These are phyloP conservation scores for Nemophila menziesii DNA, from an alignment of 257 asterid species.

Conservation along the genomic window DNA sequence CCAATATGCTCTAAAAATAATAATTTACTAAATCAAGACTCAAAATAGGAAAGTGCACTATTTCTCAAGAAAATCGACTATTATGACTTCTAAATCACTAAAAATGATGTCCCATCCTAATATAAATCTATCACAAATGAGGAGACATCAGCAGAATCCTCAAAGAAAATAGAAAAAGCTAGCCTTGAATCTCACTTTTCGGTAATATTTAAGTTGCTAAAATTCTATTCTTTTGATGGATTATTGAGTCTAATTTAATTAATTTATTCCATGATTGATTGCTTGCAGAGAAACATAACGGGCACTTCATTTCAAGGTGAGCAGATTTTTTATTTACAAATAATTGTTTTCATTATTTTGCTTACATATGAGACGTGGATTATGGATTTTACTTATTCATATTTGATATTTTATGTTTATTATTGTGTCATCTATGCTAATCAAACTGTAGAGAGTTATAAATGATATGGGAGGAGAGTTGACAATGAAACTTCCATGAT, in stretches of 20 bases:
- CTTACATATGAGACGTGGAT: not conserved
- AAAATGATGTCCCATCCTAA: too few relatives aligned
- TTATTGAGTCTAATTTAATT: not conserved
- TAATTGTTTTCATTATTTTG: not conserved
- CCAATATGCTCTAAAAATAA: too few relatives aligned
- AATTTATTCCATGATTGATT: not conserved
- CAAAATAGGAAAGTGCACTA: too few relatives aligned
- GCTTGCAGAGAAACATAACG: conserved; percentile 6
- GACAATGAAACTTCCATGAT: not conserved
- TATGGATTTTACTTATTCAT: too few relatives aligned
- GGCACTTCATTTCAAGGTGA: conserved; percentile 12
- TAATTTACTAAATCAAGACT: too few relatives aligned
- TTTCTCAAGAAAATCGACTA: too few relatives aligned
- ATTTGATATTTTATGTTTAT: too few relatives aligned
- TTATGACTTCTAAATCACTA: too few relatives aligned
- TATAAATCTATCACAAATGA: too few relatives aligned
- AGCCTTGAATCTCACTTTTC: not conserved
- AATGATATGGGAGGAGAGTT: conserved; percentile 5
- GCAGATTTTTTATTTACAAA: not conserved
- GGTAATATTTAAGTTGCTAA: not conserved
- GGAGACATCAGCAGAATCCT: conserved; percentile 4
- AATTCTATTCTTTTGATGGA: not conserved
- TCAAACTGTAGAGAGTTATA: conserved; percentile 7
- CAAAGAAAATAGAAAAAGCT: conserved; percentile 1
- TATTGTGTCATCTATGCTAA: conserved; percentile 6